These are phyloP conservation scores for Pouteria campechiana DNA, from an alignment of 179 eudicot species.

Conservation along the genomic window DNA sequence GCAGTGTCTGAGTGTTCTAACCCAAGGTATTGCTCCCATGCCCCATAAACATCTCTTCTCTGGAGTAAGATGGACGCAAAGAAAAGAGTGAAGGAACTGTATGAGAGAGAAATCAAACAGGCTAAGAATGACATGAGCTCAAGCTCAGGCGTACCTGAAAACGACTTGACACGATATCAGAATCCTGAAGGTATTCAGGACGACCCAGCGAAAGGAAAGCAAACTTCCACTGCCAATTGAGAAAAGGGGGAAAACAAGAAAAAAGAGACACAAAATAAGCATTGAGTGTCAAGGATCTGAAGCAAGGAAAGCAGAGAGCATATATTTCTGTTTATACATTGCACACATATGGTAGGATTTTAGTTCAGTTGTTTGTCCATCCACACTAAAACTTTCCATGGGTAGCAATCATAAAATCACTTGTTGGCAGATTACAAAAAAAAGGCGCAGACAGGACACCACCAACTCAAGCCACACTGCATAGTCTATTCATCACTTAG, in stretches of 20 bases:
- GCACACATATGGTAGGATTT: neutral
- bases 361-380: too few relatives aligned
- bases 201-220: slow-evolving; percentile 67
- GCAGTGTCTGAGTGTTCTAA: slow-evolving; percentile 70
- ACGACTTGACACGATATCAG: slow-evolving; percentile 52
- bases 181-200: slow-evolving; percentile 68
- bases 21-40: slow-evolving; percentile 89
- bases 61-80: slow-evolving; percentile 13
- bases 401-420: too few relatives aligned
- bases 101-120: too few relatives aligned
- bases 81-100: too few relatives aligned
- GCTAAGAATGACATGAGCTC: neutral
- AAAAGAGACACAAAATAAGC: neutral
- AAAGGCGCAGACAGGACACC: too few relatives aligned
- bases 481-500: too few relatives aligned
- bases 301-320: too few relatives aligned
- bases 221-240: slow-evolving; percentile 63
- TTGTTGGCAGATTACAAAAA: too few relatives aligned
- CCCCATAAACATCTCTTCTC: slow-evolving; percentile 79
- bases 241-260: neutral
- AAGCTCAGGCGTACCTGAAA: slow-evolving; percentile 44
- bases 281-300: neutral
- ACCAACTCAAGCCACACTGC: too few relatives aligned
- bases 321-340: too few relatives aligned
- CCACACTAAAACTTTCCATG: too few relatives aligned